phyloP scores from a whole-genome alignment of 805 yeast species.

The Candida coleopterorum region DNA sequence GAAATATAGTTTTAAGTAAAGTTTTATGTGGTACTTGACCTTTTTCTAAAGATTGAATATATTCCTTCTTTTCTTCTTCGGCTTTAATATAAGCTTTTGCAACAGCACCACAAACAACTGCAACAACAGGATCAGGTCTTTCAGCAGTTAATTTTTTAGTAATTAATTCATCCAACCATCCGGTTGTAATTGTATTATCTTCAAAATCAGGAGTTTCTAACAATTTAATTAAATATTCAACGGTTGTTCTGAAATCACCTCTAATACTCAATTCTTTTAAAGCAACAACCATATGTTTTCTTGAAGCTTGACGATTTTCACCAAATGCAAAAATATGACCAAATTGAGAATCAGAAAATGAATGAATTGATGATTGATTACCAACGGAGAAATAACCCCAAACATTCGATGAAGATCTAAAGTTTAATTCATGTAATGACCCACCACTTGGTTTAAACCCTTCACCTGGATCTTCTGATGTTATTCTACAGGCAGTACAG shows the following conservation, averaged over 20 bases:
- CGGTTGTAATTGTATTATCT: slow-evolving; percentile 94
- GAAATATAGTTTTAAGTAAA: slow-evolving; percentile 78
- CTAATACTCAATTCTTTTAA: slow-evolving; percentile 92
- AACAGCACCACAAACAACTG: slow-evolving; percentile 96
- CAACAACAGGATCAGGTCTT: slow-evolving; percentile 87
- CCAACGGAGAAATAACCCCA: slow-evolving; percentile 99
- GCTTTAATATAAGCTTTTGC: slow-evolving; percentile 87
- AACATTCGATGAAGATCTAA: slow-evolving; percentile 94
- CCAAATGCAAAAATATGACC: slow-evolving; percentile 99
- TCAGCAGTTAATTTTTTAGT: slow-evolving; percentile 92
- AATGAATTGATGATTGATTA: slow-evolving; percentile 94
- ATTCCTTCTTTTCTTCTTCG: slow-evolving; percentile 64
- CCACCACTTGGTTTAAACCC: slow-evolving; percentile 99
- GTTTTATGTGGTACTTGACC: slow-evolving; percentile 93
- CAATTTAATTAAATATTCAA: slow-evolving; percentile 90
- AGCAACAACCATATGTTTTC: slow-evolving; percentile 99
- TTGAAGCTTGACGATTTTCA: slow-evolving; percentile 94
- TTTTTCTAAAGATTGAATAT: slow-evolving; percentile 73
- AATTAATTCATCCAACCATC: slow-evolving; percentile 97
- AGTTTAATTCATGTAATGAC: slow-evolving; percentile 90
- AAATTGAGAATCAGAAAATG: slow-evolving; percentile 96
- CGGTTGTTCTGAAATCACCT: slow-evolving; percentile 98
- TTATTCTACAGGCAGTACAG: slow-evolving; percentile 98
- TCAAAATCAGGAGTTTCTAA: slow-evolving; percentile 96
- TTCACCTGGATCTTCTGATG: slow-evolving; percentile 98